These are phyloP conservation scores for Paramecium primaurelia DNA, from an alignment of 73 alveolate genomes.

Conservation along the genomic window DNA sequence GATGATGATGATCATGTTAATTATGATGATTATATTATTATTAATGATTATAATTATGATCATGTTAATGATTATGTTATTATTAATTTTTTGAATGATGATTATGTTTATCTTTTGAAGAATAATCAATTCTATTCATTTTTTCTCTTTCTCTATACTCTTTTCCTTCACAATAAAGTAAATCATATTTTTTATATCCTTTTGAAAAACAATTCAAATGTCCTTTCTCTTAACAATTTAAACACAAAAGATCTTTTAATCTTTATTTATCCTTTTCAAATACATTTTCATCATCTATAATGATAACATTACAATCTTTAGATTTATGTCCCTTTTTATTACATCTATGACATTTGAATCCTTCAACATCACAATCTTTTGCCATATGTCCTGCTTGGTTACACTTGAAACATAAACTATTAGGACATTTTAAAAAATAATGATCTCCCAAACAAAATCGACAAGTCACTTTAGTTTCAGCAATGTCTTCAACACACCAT, in stretches of 20 bases:
- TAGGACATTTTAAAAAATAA: conserved; percentile 7
- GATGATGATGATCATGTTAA: not conserved
- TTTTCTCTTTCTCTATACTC: not conserved
- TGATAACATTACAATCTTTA: conserved; percentile 14
- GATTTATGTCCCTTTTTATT: conserved; percentile 22
- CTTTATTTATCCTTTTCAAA: not conserved
- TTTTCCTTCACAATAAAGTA: not conserved
- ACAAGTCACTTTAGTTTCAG: not conserved
- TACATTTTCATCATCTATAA: not conserved
- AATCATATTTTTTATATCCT: not conserved
- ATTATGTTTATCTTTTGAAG: not conserved
- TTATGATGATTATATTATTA: not conserved
- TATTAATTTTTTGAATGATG: not conserved
- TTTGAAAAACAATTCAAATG: not conserved
- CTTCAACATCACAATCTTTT: conserved; percentile 6
- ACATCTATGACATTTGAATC: conserved; percentile 16
- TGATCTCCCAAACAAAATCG: conserved; percentile 33
- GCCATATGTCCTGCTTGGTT: conserved; percentile 42
- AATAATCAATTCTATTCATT: not conserved
- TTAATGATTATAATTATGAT: not conserved
- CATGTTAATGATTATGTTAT: not conserved
- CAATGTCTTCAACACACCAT: conserved; percentile 45
- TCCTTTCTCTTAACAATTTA: not conserved
- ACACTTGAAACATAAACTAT: conserved; percentile 29
- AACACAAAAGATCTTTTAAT: not conserved